Evolutionary conservation across 129 eudicot genomes (phyloP), one percentile per base, ranked within the genome.

Genomic region (Chrysanthemum makinoi): DNA sequence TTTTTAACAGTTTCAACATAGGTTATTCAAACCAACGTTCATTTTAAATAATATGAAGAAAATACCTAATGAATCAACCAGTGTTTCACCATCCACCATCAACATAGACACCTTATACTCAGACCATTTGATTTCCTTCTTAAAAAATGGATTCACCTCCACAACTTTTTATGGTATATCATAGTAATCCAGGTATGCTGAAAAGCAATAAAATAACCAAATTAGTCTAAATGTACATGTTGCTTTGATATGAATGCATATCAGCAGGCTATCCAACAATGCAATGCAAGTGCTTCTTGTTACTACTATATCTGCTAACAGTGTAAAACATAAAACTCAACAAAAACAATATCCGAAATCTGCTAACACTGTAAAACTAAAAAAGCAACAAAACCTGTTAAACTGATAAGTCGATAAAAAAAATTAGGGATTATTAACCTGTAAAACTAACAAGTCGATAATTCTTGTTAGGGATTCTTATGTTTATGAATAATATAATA

Each of bases 81-180:
- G 65, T 69, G 65, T 82, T 82, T 83, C 89, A 51, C 96, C 96
- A 72, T 90, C 95, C 65, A 90, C 80, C n/a, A 84, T 65, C 70
- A 90, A 57, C 68, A 90, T 85, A 50, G 96, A 95, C 70, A 90
- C 96, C 84, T 85, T 87, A 80, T 90, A 87, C 54, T 87, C 95
- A 60, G 96, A 90, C 91, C 91, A 90, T 72, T 90, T 85, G 74
- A 87, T 87, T 84, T 90, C 96, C 83, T 87, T 90, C 73, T 90
- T 90, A 81, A 83, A 83, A 51, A 87, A 79, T 69, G 92, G 92
- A 76, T 87, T 83, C 69, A 87, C 92, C 83, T 87, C 96, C 72
- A 90, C 95, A 79, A 87, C 74, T 77, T 85, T 85, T 87, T 90
- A 90, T 13, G 87, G 96, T 17, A 87, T 77, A 15, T n/a, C 16